phyloP scores from a whole-genome alignment of 2,329 filamentous ascomycete species.

The Macrophomina pseudophaseolina region DNA sequence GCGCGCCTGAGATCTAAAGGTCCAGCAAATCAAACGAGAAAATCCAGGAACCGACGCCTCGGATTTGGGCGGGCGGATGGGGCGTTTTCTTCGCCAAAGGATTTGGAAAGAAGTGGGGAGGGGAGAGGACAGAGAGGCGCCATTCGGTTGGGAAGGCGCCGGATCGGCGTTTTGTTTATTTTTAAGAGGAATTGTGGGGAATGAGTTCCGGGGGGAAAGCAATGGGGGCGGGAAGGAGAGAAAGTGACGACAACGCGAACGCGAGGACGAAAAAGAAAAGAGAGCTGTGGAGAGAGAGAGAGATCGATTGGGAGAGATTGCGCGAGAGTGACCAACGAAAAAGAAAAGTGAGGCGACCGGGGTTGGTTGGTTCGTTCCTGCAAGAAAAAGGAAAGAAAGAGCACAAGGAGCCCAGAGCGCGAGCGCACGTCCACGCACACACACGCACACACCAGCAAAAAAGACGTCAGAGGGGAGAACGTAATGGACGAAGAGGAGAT shows the following conservation, averaged over 20 bases:
- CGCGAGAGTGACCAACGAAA: not conserved
- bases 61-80: too few relatives aligned
- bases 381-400: not conserved
- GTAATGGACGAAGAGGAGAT: not conserved
- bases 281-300: not conserved
- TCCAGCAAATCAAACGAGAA: too few relatives aligned
- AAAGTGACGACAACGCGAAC: not conserved
- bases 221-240: not conserved
- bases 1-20: too few relatives aligned
- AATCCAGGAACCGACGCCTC: too few relatives aligned
- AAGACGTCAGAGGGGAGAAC: not conserved
- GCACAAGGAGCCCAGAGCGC: not conserved
- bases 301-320: not conserved
- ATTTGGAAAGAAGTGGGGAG: not conserved
- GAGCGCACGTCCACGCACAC: not conserved
- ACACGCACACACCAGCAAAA: not conserved
- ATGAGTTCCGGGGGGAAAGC: not conserved
- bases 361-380: too few relatives aligned
- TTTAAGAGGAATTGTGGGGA: not conserved
- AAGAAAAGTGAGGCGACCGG: not conserved
- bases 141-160: not conserved
- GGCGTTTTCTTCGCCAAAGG: too few relatives aligned
- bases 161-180: not conserved
- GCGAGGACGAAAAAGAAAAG: not conserved
- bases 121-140: not conserved